Evolutionary conservation across 1,284 basidiomycete genomes (phyloP), one percentile per base, ranked within the genome.

Genomic region (Puccinia horiana): DNA sequence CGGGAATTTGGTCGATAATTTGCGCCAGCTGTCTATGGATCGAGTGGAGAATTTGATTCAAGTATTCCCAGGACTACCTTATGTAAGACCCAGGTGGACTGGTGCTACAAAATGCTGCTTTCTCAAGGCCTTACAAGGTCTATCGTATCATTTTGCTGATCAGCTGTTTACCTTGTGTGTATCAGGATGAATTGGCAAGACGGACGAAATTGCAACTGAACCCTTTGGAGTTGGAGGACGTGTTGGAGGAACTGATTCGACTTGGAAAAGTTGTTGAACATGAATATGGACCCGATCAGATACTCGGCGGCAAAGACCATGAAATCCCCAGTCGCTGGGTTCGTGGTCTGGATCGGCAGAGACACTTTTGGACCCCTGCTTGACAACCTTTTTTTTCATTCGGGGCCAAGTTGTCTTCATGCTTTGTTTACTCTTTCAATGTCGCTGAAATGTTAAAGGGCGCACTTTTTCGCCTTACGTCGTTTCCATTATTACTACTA

Each of bases 31-130:
- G 18, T 52, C 23, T 29, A 40, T 82, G 61, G 58, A 82, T 37
- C 56, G 73, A 56, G 61, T 82, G 0, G 80, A 82, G 32, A 54
- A 44, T 54, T 2, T 82, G n/a, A 82, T 82, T 67, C 52, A 56
- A 35, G 42, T 35, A 23, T 44, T 75, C 18, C 80, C 80, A 18
- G 80, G 80, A 26, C n/a, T 82, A 32, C 58, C 72, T 42, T 65
- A 75, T 47, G 80, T 82, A 69, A 67, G 80, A n/a, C 29, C 37
- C n/a, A 2, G n/a, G 8, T 69, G 29, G 18, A 40, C 14, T n/a
- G n/a, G n/a, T n/a, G n/a, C n/a, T n/a, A n/a, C n/a, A n/a, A n/a
- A n/a, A n/a, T n/a, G n/a, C n/a, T n/a, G n/a, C 44, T 44, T 61
- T 18, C 65, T 18, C 72, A 6, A 44, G 18, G 49, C 29, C 32